Percentiles rank a stretch among this genome's conserved stretches.
phyloP scores from a whole-genome alignment of 805 yeast genomes.

The Suhomyces xylopsoci region DNA sequence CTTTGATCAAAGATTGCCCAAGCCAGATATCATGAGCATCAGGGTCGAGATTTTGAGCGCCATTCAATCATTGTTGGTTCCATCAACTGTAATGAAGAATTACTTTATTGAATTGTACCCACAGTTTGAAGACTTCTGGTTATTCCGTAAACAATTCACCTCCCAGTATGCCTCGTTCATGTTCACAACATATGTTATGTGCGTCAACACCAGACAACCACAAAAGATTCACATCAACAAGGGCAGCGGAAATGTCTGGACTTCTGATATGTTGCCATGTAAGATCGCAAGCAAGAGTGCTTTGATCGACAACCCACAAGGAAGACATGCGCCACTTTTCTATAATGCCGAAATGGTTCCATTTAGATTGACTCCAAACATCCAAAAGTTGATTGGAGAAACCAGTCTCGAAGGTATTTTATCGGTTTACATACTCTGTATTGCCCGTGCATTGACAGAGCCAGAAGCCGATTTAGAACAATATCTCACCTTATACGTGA shows the following conservation, averaged over 20 bases:
- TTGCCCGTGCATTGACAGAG: constrained; percentile 84
- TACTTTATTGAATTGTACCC: constrained; percentile 69
- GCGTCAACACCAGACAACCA: constrained; percentile 89
- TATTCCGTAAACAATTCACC: constrained; percentile 91
- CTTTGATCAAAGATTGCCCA: constrained; percentile 87
- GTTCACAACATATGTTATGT: constrained; percentile 91
- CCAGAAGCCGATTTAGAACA: constrained; percentile 92
- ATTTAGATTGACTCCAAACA: constrained; percentile 92
- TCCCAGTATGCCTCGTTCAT: constrained; percentile 92
- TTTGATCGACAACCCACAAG: constrained; percentile 31
- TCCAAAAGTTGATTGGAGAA: constrained; percentile 91
- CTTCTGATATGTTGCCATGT: constrained; percentile 93
- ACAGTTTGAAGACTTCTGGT: constrained; percentile 92
- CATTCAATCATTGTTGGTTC: constrained; percentile 83
- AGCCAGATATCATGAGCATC: constrained; percentile 85
- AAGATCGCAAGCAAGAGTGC: constrained; percentile 56
- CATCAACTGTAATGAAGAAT: constrained; percentile 76
- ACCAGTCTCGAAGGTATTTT: constrained; percentile 90
- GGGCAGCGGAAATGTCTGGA: constrained; percentile 85
- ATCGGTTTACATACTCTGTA: constrained; percentile 76
- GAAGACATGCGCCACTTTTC: constrained; percentile 75
- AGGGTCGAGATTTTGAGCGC: constrained; percentile 90
- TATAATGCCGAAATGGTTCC: constrained; percentile 92
- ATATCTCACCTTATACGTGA: constrained; percentile 86
- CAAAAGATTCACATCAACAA: constrained; percentile 83